These are phyloP conservation scores for Carex cristatella DNA, from an alignment of 176 grass and related monocot species.

Conservation along the genomic window DNA sequence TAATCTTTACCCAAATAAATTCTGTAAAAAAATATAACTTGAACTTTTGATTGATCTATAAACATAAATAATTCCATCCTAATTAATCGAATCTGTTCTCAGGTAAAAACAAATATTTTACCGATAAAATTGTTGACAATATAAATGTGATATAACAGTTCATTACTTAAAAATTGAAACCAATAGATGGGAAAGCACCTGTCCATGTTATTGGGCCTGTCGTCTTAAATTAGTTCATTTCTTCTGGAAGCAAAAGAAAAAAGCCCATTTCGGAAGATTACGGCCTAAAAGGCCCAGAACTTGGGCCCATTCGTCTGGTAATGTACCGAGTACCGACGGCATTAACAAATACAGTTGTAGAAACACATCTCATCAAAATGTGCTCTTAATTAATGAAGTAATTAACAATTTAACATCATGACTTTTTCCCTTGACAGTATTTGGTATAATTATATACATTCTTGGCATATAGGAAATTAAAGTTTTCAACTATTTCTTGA, in stretches of 20 bases:
- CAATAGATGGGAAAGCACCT: neutral
- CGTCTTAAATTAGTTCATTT: neutral
- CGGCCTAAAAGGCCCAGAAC: neutral
- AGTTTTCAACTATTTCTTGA: too few species aligned
- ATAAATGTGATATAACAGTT: neutral
- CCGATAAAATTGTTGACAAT: neutral
- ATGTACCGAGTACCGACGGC: neutral
- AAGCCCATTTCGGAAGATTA: neutral
- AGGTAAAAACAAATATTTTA: neutral
- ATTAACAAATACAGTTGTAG: too few species aligned
- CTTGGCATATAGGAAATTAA: too few species aligned
- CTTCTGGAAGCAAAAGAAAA: neutral
- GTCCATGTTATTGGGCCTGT: neutral
- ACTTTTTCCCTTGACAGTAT: too few species aligned
- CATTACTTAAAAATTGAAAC: neutral
- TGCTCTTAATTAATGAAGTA: too few species aligned
- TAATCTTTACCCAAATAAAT: too few species aligned
- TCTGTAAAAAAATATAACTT: too few species aligned
- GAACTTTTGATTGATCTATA: too few species aligned
- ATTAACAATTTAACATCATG: too few species aligned
- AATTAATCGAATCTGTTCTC: neutral
- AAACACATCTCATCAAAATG: too few species aligned
- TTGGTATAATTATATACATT: too few species aligned
- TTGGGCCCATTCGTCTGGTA: neutral
- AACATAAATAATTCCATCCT: neutral